Evolutionary conservation across 768 basidiomycete genomes (phyloP), one percentile per base, ranked within the genome.

Genomic region (Obba rivulosa): DNA sequence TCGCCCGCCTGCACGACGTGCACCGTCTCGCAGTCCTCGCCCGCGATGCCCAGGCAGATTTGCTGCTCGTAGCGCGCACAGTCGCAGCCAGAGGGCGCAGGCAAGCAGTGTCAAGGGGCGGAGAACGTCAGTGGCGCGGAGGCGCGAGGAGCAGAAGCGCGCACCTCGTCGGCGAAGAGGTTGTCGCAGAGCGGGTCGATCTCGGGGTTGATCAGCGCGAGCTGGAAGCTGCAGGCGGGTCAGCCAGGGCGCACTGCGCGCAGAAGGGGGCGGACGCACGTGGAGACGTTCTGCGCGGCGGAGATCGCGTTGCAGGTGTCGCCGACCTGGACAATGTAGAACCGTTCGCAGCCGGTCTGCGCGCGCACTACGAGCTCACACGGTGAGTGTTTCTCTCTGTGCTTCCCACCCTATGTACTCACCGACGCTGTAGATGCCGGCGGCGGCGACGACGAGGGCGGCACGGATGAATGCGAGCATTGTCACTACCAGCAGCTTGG

Each of bases 231-330:
- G 49, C 41, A 31, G 13, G 20, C 10, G 34, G 7, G 25, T 25
- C 8, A 50, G 5, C n/a, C 2, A n/a, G 16, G n/a, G 31, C 8
- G 16, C 21, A 40, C 23, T 23, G 11, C 11, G 37, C 11, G 14
- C 47, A 25, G 23, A 0, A 43, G 9, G 23, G 46, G 20, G 41
- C 37, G 16, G 34, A 38, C 46, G 38, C 40, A 14, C 69, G 75
- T 76, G 8, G 78, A 78, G 23, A 70, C 72, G 50, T 69, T 69
- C 48, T 74, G 59, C 2, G 66, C 62, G 4, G 68, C 69, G 21
- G 74, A 79, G 59, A 83, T 82, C 24, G 52, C 61, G 59, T 80
- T 73, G 62, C 83, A 85, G 48, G 70, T 77, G 60, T 83, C 79
- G 7, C 75, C 75, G 4, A 60, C 37, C 22, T 63, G 54, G 31